Base-by-base conservation (phyloP, 1,284 basidiomycete species). In the Rhizoctonia solani region DNA sequence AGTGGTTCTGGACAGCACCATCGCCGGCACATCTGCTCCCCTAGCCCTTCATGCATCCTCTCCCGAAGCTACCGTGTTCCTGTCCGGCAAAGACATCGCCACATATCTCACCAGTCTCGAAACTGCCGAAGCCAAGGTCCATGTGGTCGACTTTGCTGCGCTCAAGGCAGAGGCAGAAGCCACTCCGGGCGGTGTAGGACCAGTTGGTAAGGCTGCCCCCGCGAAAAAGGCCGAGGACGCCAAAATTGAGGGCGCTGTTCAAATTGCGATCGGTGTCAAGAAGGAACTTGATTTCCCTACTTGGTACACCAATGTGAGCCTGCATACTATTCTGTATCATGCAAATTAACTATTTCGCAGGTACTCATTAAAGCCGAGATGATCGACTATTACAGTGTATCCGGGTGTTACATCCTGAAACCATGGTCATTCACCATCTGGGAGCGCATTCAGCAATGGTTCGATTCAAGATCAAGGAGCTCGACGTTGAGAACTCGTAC, bases 351-450 rank as follows among this genome's bases (percentile, higher is more conserved):
- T 55, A 19, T 44, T 25, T 50, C 11, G 55, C 73, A 96, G 92
- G 95, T 98, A n/a, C 82, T 99, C 70, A 82, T 96, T 78, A 98
- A 99, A 82, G 93, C 95, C 25, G 95, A 99, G 75, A 98, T 99
- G 96, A 81, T 99, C 67, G 97, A 99, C 76, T 99, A 99, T 81
- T 99, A 99, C 80, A 95, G 89, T 77, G 95, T 99, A 74, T 95
- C 93, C 71, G 97, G 96, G 27, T 99, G 96, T 77, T 99, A 99
- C 80, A 98, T 99, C 75, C 87, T 99, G 70, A 95, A 95, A 77
- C 97, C 97, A 0, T 95, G 93, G 90, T 96, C 94, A 5, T 99
- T 93, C 80, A 88, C 87, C 74, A 95, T 99, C 75, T 99, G 97
- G 97, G 93, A 98, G 77, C 84, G 84, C 68, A 98, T 99, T 71